phyloP scores from a whole-genome alignment of 768 basidiomycete genomes.

The Pseudohyphozyma bogoriensis region DNA sequence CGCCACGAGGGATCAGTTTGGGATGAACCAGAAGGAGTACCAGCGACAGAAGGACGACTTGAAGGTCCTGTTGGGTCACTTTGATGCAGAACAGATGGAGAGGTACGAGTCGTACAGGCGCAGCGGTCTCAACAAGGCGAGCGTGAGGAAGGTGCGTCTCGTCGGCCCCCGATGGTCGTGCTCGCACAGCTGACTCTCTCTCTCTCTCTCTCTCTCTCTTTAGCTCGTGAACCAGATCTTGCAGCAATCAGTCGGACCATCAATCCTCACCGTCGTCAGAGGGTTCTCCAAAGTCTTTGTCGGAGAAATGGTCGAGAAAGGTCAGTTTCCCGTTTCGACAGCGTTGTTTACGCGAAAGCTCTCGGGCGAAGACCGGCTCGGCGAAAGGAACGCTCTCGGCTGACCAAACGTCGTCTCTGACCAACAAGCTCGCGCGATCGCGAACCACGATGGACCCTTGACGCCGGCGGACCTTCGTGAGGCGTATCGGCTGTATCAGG shows the following conservation, averaged over 20 bases:
- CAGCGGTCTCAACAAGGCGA: conserved; percentile 70
- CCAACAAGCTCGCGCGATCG: conserved; percentile 56
- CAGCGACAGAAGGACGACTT: conserved; percentile 12
- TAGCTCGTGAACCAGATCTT: conserved; percentile 75
- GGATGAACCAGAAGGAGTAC: conserved; percentile 20
- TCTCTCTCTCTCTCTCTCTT: background rate
- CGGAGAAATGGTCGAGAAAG: conserved; percentile 82
- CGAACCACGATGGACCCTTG: conserved; percentile 65
- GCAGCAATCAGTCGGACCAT: conserved; percentile 71
- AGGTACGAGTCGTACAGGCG: conserved; percentile 80
- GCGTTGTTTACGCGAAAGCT: no score
- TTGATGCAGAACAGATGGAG: conserved; percentile 71
- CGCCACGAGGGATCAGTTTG: conserved; percentile 3
- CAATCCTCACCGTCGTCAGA: conserved; percentile 69
- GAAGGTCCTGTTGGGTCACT: conserved; percentile 81
- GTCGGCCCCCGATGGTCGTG: background rate
- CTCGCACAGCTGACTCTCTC: background rate
- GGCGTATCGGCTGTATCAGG: conserved; percentile 71
- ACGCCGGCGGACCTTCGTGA: conserved; percentile 83
- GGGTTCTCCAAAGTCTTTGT: conserved; percentile 87
- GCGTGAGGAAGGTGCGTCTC: conserved; percentile 60
- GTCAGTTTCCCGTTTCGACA: conserved; percentile 39
- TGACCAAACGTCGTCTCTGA: background rate
- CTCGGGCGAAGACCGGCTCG: no score
- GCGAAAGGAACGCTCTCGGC: no score